phyloP scores from a whole-genome alignment of 106 monocot genomes.

The Phalaenopsis aphrodite region DNA sequence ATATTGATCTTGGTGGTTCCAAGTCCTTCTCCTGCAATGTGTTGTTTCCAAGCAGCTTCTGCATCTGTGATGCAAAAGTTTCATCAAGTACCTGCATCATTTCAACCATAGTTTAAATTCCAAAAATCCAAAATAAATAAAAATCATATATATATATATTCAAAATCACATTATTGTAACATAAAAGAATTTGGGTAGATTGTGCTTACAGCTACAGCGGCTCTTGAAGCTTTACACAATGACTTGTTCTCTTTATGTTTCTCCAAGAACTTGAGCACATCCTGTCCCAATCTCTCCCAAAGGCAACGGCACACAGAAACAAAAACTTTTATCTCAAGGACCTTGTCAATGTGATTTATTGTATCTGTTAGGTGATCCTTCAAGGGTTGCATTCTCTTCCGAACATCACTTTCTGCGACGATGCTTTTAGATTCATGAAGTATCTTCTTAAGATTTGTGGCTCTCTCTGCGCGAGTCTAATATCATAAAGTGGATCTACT shows the following conservation, averaged over 20 bases:
- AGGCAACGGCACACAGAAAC: conserved; percentile 71
- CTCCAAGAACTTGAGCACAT: conserved; percentile 87
- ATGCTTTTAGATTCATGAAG: conserved; percentile 78
- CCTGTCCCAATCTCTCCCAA: conserved; percentile 98
- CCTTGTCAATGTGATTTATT: conserved; percentile 62
- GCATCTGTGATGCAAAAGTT: conserved; percentile 76
- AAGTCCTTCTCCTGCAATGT: conserved; percentile 60
- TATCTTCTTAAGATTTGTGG: conserved; percentile 89
- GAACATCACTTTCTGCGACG: conserved; percentile 64
- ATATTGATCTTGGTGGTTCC: conserved; percentile 61
- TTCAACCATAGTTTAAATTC: neutral
- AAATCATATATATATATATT: neutral
- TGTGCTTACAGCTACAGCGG: conserved; percentile 62
- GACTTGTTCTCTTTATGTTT: conserved; percentile 83
- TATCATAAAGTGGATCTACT: no score
- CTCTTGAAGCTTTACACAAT: conserved; percentile 81
- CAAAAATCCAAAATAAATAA: neutral
- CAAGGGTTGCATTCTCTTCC: conserved; percentile 77
- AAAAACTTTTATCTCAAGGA: conserved; percentile 73
- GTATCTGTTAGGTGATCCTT: conserved; percentile 58
- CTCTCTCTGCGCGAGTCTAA: conserved; percentile 57
- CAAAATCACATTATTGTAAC: neutral
- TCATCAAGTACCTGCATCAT: conserved; percentile 57
- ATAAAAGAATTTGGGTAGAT: neutral
- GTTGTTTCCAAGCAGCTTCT: conserved; percentile 56